phyloP scores from a whole-genome alignment of 768 basidiomycete genomes.

The Sporobolomyces pararoseus region DNA sequence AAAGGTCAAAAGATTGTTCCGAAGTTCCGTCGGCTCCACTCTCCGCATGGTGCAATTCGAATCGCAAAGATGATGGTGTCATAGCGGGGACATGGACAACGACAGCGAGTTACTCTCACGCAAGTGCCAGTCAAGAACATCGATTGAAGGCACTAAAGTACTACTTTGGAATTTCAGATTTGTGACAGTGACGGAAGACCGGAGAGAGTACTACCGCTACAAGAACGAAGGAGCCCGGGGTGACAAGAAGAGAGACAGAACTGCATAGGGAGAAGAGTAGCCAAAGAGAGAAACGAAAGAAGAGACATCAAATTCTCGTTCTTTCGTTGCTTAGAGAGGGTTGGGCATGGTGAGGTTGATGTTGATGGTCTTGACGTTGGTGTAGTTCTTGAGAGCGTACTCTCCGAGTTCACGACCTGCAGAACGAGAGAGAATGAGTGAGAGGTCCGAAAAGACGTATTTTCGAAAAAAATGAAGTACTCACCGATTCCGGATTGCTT shows the following conservation, averaged over 20 bases:
- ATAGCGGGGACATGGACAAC: no score
- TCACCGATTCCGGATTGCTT: conserved; percentile 51
- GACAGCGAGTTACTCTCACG: no score
- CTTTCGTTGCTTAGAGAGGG: conserved; percentile 25
- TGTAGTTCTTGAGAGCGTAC: conserved; percentile 44
- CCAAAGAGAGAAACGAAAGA: neutral
- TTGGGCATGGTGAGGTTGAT: conserved; percentile 33
- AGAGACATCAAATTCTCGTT: neutral
- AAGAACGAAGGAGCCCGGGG: no score
- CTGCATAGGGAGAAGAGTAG: neutral
- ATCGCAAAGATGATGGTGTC: no score
- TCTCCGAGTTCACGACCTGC: conserved; percentile 47
- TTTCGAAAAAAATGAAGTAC: no score
- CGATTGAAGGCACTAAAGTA: no score
- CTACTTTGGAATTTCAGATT: no score
- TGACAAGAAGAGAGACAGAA: no score
- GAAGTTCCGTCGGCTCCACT: neutral
- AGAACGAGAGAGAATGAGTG: neutral
- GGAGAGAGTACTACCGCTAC: no score
- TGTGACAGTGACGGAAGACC: no score
- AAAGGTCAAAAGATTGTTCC: neutral
- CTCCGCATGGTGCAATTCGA: conserved; percentile 9
- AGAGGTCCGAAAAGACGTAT: neutral
- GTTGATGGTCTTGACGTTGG: conserved; percentile 35
- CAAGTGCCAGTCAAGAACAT: no score